Base-by-base conservation (phyloP, 2,329 filamentous ascomycete species). In the Tympanopsis confertula region DNA sequence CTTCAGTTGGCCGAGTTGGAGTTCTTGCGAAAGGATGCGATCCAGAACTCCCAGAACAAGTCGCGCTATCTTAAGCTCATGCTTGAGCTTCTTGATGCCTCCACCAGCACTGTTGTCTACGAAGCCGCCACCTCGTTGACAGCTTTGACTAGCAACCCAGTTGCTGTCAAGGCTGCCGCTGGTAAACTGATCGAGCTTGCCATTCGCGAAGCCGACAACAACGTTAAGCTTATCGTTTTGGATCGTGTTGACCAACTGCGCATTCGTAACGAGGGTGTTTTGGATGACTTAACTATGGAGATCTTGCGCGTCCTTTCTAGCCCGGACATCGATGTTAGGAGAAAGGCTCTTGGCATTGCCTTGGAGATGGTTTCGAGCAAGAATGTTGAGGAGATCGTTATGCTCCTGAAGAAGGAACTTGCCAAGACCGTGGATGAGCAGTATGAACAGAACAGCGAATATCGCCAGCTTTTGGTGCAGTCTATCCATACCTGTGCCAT, bases 341-440 rank as follows among this genome's bases (percentile, higher is more conserved):
- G 81, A 59, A 96, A 96, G 62, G 87, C 89, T 13, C 73, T 98
- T 19, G 71, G 76, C 40, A 85, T 98, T 51, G 88, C 88, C 12
- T 69, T 98, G 57, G 88, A 95, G 47, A 96, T 98, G 91, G 86
- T 98, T 4, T 91, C 89, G 0, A 95, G 88, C 73, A 94, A 94
- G 66, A 98, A 98, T 47, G 88, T 98, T 5, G 91, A 96, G 56
- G 91, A 98, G 53, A 91, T 98, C 13, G 85, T 98, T 17, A 74
- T 96, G 52, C 71, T 98, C 1, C 69, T 98, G 42, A 98, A 98
- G 69, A 98, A 98, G 60, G 91, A 98, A 56, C 74, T 98, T 19
- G 80, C 86, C 44, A 98, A 96, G 71, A 98, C 91, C 0, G 86
- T 96, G 32, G 88, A 98, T 52, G 88, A 96, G 59, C 88, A 95